A percentile compares a stretch with the other conserved stretches of the same genome.
Evolutionary conservation across 768 basidiomycete genomes (phyloP).

Genomic region (Tubosaeta sp.): DNA sequence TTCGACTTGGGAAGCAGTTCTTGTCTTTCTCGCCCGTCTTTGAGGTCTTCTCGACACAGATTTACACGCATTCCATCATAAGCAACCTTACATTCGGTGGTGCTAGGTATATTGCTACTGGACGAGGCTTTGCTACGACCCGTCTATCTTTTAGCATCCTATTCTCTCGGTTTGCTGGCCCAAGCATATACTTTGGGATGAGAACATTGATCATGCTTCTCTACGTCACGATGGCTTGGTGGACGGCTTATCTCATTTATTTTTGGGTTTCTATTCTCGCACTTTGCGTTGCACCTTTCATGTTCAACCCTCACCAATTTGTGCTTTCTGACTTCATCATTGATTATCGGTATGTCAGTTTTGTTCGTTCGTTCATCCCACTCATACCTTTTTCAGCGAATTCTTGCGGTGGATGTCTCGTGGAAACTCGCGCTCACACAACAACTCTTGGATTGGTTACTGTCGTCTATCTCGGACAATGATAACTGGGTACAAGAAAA

Average conservation of each 20-base stretch:
- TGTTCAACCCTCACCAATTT: slow-evolving; percentile 99
- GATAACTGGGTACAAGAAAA: slow-evolving; percentile 99
- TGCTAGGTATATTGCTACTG: slow-evolving; percentile 97
- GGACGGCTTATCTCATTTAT: slow-evolving; percentile 91
- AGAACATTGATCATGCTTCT: slow-evolving; percentile 87
- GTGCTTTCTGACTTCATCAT: slow-evolving; percentile 95
- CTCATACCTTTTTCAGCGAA: slow-evolving; percentile 52
- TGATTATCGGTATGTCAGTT: slow-evolving; percentile 70
- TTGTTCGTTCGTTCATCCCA: neutral
- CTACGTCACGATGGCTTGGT: slow-evolving; percentile 88
- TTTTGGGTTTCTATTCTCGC: slow-evolving; percentile 96
- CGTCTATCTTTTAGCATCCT: slow-evolving; percentile 92
- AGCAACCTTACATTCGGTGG: slow-evolving; percentile 98
- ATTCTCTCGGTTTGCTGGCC: slow-evolving; percentile 97
- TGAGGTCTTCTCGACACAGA: slow-evolving; percentile 97
- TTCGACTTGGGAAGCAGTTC: slow-evolving; percentile 93
- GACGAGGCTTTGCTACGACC: slow-evolving; percentile 97
- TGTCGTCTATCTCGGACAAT: slow-evolving; percentile 96
- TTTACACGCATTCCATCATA: slow-evolving; percentile 95
- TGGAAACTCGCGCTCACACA: slow-evolving; percentile 95
- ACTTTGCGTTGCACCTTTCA: slow-evolving; percentile 91
- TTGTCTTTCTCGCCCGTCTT: slow-evolving; percentile 91
- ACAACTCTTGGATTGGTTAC: slow-evolving; percentile 99
- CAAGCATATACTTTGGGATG: slow-evolving; percentile 97
- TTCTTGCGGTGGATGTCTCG: slow-evolving; percentile 99